Percentiles rank a stretch among this genome's conserved stretches.
Evolutionary conservation across 768 basidiomycete species (phyloP).

Genomic region (Podaxis rugospora): DNA sequence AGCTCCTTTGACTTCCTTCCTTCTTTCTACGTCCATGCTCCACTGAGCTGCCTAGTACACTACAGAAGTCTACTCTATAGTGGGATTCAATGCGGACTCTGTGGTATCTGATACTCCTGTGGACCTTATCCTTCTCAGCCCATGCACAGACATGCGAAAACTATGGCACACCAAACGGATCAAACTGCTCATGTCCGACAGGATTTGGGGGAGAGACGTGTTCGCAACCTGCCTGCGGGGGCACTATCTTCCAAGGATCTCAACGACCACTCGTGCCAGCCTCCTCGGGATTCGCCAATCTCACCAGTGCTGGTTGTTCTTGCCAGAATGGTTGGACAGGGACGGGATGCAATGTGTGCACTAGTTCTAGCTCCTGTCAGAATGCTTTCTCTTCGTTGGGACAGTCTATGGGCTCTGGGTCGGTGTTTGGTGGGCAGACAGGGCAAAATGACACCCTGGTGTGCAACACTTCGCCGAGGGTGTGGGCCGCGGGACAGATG

Average conservation of each 20-base stretch:
- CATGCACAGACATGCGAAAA: slow-evolving; percentile 59
- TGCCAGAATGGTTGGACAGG: slow-evolving; percentile 79
- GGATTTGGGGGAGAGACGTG: slow-evolving; percentile 78
- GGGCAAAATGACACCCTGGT: slow-evolving; percentile 61
- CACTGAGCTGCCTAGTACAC: background rate
- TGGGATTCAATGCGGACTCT: background rate
- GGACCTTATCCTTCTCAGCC: slow-evolving; percentile 15
- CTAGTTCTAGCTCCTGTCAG: slow-evolving; percentile 62
- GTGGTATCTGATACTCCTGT: slow-evolving; percentile 8
- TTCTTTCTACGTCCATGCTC: background rate
- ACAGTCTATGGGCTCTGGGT: slow-evolving; percentile 26
- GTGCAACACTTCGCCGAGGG: slow-evolving; percentile 65
- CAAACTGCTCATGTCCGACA: slow-evolving; percentile 70
- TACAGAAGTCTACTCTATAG: background rate
- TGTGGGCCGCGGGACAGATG: slow-evolving; percentile 79
- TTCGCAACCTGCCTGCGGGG: slow-evolving; percentile 69
- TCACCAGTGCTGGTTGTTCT: slow-evolving; percentile 61
- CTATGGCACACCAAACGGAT: slow-evolving; percentile 54
- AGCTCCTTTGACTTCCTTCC: background rate
- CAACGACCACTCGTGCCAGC: slow-evolving; percentile 47
- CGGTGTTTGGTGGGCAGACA: slow-evolving; percentile 20
- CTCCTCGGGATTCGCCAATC: slow-evolving; percentile 51
- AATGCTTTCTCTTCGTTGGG: slow-evolving; percentile 46
- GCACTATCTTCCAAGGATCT: slow-evolving; percentile 73
- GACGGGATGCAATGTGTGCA: slow-evolving; percentile 77